Percentiles rank a stretch among this genome's conserved stretches.
Evolutionary conservation across 1,139 yeast species (phyloP).

Genomic region (Casaregolazyma lundiana): DNA sequence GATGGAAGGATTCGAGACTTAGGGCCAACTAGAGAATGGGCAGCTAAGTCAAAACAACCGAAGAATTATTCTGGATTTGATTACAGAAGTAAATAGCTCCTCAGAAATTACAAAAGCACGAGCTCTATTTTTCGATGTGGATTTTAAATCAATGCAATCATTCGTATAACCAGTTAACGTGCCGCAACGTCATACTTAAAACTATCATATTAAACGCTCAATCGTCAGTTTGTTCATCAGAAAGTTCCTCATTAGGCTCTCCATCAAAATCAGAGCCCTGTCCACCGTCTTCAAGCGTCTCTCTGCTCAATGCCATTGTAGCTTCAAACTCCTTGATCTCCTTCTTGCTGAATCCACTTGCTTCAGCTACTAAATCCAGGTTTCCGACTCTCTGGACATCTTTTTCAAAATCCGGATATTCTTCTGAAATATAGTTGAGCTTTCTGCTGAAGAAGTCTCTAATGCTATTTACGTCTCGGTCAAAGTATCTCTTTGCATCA

Average conservation of each 20-base stretch:
- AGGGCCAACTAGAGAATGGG: not conserved
- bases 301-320: constrained; percentile 61
- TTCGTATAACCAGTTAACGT: too few relatives aligned
- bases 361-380: constrained; percentile 79
- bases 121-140: too few relatives aligned
- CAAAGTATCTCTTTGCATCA: constrained; percentile 82
- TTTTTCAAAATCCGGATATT: constrained; percentile 73
- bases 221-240: constrained; percentile 30
- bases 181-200: too few relatives aligned
- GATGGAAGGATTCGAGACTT: not conserved
- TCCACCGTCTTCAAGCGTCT: constrained; percentile 34
- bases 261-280: constrained; percentile 20
- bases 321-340: constrained; percentile 67
- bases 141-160: too few relatives aligned
- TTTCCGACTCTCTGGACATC: constrained; percentile 66
- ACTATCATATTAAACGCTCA: too few relatives aligned
- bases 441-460: constrained; percentile 75
- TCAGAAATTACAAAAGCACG: too few relatives aligned
- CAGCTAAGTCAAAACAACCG: not conserved
- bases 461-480: constrained; percentile 89
- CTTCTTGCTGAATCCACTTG: constrained; percentile 85
- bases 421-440: constrained; percentile 70
- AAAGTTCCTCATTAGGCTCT: constrained; percentile 21
- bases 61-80: too few relatives aligned
- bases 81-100: too few relatives aligned